Evolutionary conservation across 345 rosid species (phyloP), one percentile per base, ranked within the genome.

Genomic region (Lepidium didymum): DNA sequence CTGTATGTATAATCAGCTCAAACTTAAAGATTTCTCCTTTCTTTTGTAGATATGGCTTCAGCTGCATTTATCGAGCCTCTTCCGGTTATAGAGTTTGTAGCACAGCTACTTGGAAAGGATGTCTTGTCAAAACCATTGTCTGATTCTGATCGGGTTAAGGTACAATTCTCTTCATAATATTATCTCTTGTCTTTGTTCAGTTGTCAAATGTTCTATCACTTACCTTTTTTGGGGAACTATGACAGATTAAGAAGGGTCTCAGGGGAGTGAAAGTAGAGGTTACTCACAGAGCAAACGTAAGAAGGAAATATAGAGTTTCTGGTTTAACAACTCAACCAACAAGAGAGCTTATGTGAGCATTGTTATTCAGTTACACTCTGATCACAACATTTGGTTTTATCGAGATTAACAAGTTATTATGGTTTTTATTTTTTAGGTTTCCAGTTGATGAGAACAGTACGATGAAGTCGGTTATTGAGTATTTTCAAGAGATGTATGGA

Each of bases 261-360:
- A 82, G 99, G 64, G 99, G 99, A 54, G 96, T 95, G 47, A 95
- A 95, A 82, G 99, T 95, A 42, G 99, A 95, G 81, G 99, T 95
- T 15, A 95, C 97, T 1, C 99, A 95, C 44, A 72, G 98, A 75
- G 94, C 92, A 21, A 89, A 81, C 25, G 90, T 91, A 21, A 77
- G 99, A 56, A 87, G 99, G 51, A 95, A 95, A 67, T 95, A 95
- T 57, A 98, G 99, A n/a, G 98, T 95, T 74, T 84, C 99, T 1
- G 99, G 99, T 56, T 85, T 95, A 79, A 95, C 97, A 27, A 80
- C 96, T 74, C 98, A 95, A 61, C 97, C 98, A 44, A 95, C 99
- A 10, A 85, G 99, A 78, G 99, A 95, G 52, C 85, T 95, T 8
- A 84, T 87, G 99, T 93, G 60, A 80, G 92, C 69, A 59, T 5